A percentile compares a stretch with the other conserved stretches of the same genome.
Conservation (phyloP, 2,329 filamentous ascomycete species). For the Scedosporium aurantiacum region DNA sequence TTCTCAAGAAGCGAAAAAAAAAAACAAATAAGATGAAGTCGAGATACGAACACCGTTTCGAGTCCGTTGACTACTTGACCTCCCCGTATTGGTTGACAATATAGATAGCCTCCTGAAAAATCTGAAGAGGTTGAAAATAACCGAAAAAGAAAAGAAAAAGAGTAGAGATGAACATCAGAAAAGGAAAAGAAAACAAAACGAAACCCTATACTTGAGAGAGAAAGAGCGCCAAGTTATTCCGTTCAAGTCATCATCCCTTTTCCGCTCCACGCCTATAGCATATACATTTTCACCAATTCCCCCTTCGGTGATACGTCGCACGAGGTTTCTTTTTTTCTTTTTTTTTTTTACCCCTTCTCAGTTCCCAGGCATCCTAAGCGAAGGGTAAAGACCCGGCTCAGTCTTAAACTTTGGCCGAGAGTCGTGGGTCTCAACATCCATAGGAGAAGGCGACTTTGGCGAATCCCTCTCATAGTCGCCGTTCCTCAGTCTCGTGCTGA, state of each 20-base stretch:
- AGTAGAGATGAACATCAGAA: background rate
- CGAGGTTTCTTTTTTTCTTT: background rate
- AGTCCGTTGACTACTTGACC: too few species aligned
- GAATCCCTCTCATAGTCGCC: conserved; percentile 2
- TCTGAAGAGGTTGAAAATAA: too few species aligned
- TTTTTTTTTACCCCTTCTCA: background rate
- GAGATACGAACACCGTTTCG: background rate
- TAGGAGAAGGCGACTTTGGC: background rate
- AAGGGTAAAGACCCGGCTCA: conserved; percentile 1
- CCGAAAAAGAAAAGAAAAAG: background rate
- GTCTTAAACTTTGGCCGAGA: background rate
- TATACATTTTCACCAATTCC: background rate
- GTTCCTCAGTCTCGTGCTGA: conserved; percentile 43
- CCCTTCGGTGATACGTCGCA: background rate
- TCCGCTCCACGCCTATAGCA: too few species aligned
- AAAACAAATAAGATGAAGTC: background rate
- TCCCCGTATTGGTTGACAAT: too few species aligned
- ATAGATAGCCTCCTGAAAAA: too few species aligned
- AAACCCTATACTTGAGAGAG: conserved; percentile 5
- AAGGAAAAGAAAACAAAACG: background rate
- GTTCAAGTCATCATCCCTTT: too few species aligned
- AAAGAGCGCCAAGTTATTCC: background rate
- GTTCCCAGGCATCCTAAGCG: background rate
- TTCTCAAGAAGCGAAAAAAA: background rate
- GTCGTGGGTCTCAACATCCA: background rate